Conservation (phyloP, 345 rosid genomes). For the Eutrema heterophyllum region DNA sequence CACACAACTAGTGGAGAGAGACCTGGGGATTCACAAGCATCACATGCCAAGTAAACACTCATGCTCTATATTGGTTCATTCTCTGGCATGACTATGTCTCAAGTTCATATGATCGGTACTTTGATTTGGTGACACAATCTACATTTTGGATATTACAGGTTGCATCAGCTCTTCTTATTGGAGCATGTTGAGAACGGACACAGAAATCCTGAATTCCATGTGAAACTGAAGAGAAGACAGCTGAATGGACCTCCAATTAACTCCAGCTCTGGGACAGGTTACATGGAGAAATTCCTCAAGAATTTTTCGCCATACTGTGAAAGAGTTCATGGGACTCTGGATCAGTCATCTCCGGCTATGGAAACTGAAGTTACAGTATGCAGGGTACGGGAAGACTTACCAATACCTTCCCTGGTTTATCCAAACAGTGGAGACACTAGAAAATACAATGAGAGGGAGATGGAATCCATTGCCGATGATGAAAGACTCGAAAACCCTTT, state of each 20-base stretch:
- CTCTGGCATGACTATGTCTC: background rate
- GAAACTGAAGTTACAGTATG: conserved; percentile 11
- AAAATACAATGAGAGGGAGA: conserved; percentile 3
- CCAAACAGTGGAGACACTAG: background rate
- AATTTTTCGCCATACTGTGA: conserved; percentile 5
- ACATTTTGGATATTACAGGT: conserved; percentile 47
- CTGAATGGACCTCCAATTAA: conserved; percentile 51
- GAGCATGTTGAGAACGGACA: conserved; percentile 63
- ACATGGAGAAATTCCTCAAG: conserved; percentile 75
- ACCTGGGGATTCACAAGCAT: conserved; percentile 42
- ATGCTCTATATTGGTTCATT: conserved; percentile 12
- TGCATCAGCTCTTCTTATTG: conserved; percentile 76
- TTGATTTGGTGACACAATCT: conserved; percentile 25
- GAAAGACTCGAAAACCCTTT: background rate
- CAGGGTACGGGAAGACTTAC: conserved; percentile 3
- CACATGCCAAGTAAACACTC: conserved; percentile 76
- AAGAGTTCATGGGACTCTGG: conserved; percentile 5
- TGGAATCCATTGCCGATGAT: background rate
- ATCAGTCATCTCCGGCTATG: conserved; percentile 5
- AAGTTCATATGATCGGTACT: background rate
- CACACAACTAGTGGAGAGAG: conserved; percentile 59
- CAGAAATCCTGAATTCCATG: conserved; percentile 56
- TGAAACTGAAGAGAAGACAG: conserved; percentile 79
- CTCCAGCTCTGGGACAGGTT: conserved; percentile 54
- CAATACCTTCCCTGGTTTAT: conserved; percentile 1